Evolutionary conservation across 148 eudicot genomes (phyloP), one percentile per base, ranked within the genome.

Genomic region (Silene latifolia): DNA sequence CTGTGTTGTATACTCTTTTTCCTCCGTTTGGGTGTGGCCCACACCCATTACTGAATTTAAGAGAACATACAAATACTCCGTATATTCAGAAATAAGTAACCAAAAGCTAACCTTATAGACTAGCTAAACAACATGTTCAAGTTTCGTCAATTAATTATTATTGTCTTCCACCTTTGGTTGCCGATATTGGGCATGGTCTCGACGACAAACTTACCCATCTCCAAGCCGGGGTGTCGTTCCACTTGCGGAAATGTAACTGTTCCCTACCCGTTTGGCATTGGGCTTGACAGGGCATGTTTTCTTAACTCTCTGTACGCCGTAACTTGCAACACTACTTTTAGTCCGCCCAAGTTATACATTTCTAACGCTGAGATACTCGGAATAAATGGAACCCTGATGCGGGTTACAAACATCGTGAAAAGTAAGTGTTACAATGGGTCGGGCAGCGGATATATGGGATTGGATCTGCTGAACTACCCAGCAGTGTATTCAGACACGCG

Each of bases 201-300:
- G 5, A 32, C 35, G 5, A 32, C 35, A 4, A 32, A 32, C 4
- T 1, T 32, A 54, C 58, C 58, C 58, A 11, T 11, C 17, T 15
- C 58, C 3, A 54, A 54, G 58, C 17, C 4, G 5, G 58, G 0
- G 5, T 54, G 58, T 54, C 15, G 5, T 15, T 4, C 58, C 5
- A 54, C 1, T 1, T 54, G 58, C 18, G 58, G 58, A 9, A 54
- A 54, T 19, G 4, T 54, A 13, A 54, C 15, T 3, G 58, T 86
- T 44, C 80, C 85, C 12, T 84, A 81, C 73, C 89, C 89, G 6
- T 86, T 86, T 24, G 87, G 87, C 32, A 44, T 86, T 1, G 86
- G 85, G 3, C 56, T 72, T 32, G 67, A 32, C 3, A 32, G 3
- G 35, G 35, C 39, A 9, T 86, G 88, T 71, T 81, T 82, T 8